phyloP scores from a whole-genome alignment of 2,329 filamentous ascomycete species.

The Sarocladiaceae sp. region DNA sequence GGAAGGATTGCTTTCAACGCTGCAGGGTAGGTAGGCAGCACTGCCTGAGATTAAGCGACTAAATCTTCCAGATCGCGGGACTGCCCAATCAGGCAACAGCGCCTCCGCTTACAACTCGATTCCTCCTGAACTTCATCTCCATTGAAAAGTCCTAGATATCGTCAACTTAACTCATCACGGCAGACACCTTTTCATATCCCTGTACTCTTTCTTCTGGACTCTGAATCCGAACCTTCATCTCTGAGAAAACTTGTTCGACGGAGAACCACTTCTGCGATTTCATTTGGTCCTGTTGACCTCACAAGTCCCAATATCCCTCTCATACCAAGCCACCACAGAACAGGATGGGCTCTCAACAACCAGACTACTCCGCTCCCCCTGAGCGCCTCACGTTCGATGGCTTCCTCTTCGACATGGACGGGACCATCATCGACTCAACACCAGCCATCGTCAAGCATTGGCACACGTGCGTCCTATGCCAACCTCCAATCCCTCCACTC shows the following conservation, averaged over 20 bases:
- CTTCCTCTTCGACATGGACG: constrained; percentile 71
- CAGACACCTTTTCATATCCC: too few relatives aligned
- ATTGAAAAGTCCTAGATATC: too few relatives aligned
- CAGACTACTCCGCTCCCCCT: constrained; percentile 36
- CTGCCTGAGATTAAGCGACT: too few relatives aligned
- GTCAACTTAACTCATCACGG: too few relatives aligned
- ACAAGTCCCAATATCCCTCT: too few relatives aligned
- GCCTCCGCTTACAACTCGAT: constrained; percentile 1
- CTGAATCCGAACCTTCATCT: too few relatives aligned
- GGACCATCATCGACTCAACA: constrained; percentile 78
- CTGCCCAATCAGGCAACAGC: constrained; percentile 3
- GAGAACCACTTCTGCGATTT: too few relatives aligned
- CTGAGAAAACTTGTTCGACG: too few relatives aligned
- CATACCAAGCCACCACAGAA: background rate
- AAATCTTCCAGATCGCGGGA: constrained; percentile 3
- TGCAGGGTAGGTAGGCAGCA: too few relatives aligned
- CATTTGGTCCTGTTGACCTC: too few relatives aligned
- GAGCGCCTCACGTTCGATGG: constrained; percentile 45
- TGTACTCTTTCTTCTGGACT: too few relatives aligned
- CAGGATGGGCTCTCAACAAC: constrained; percentile 26
- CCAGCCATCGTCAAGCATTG: constrained; percentile 72
- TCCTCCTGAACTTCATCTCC: background rate
- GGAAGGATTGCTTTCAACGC: too few relatives aligned
- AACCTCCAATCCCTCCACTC: background rate
- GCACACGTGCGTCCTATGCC: constrained; percentile 46